Base-by-base conservation (phyloP, 176 grass and related monocot genomes). In the Hsuehochloa calcarea region DNA sequence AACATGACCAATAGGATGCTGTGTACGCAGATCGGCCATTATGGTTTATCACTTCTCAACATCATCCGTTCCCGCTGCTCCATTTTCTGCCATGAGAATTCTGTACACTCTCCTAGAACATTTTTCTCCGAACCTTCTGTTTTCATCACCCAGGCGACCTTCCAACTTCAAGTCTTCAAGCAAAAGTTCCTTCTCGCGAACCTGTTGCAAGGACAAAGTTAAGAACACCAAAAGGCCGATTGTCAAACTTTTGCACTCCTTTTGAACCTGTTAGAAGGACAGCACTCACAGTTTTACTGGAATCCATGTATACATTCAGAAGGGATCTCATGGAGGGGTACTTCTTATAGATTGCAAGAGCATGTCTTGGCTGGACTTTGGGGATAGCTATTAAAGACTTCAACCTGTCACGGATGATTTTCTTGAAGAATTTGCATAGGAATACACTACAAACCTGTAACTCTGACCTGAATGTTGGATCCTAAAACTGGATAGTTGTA, bases 321-420 rank as follows among this genome's bases (percentile, higher is more conserved):
- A 96, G 88, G 15, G 91, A 93, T 87, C 90, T 92, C 91, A 99
- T 96, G 59, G 90, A 92, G 41, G 66, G 84, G 59, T 92, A 99
- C 63, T 96, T 86, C 90, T 99, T 99, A 79, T 72, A 82, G 23
- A 99, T 94, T 5, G 93, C 90, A 13, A 92, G 23, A 41, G 91
- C 96, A 82, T 91, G 43, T 80, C 79, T 81, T 43, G 91, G 70
- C 55, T 88, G 88, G 34, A 99, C 86, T 56, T 82, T 87, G 0
- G 96, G 96, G 77, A 96, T 99, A 6, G 93, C 89, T 82, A 99
- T 84, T 47, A 99, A 85, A 59, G 93, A 85, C 79, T 96, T 99
- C 29, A 99, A 89, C 96, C 93, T 99, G 85, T 29, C 41, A 79
- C 0, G 1, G 14, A 80, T 59, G 17, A 60, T 45, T 55, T 72